phyloP scores from a whole-genome alignment of 2,329 filamentous ascomycete genomes.

The Zelopaecilomyces penicillatus region DNA sequence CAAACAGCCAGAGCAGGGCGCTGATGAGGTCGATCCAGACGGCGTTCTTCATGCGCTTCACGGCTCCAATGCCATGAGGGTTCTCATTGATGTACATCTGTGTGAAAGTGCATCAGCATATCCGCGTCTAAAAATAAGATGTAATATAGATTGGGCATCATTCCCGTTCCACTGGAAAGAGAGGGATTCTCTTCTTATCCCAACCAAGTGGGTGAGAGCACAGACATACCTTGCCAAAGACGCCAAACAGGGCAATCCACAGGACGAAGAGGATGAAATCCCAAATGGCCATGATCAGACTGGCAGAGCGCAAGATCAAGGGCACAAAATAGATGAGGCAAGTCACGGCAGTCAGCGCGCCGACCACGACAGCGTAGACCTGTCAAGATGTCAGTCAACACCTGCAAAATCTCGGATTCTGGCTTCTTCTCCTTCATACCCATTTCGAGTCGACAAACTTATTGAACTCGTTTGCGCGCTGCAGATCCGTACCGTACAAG shows the following conservation, averaged over 20 bases:
- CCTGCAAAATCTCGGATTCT: not conserved
- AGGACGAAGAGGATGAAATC: conserved; percentile 66
- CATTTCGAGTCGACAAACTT: conserved; percentile 57
- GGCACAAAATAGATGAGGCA: conserved; percentile 58
- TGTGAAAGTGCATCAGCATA: conserved; percentile 10
- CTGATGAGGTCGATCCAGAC: conserved; percentile 76
- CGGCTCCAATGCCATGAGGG: conserved; percentile 51
- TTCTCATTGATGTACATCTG: conserved; percentile 65
- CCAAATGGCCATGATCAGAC: conserved; percentile 52
- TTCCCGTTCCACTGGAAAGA: too few relatives aligned
- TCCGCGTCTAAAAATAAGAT: not conserved
- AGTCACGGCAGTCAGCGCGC: conserved; percentile 55
- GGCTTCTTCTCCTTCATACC: conserved; percentile 36
- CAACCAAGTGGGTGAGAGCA: too few relatives aligned
- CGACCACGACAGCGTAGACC: conserved; percentile 67
- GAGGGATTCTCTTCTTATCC: not conserved
- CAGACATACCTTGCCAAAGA: conserved; percentile 59
- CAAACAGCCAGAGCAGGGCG: conserved; percentile 67
- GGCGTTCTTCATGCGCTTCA: conserved; percentile 74
- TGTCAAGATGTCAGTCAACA: conserved; percentile 17
- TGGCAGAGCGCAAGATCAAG: conserved; percentile 44
- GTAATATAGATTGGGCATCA: too few relatives aligned
- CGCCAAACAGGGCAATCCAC: conserved; percentile 73
- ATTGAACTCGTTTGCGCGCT: conserved; percentile 40
- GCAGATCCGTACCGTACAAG: conserved; percentile 65